Base-by-base conservation (phyloP, 108 stramenopile species). In the Stephanodiscus triporus region DNA sequence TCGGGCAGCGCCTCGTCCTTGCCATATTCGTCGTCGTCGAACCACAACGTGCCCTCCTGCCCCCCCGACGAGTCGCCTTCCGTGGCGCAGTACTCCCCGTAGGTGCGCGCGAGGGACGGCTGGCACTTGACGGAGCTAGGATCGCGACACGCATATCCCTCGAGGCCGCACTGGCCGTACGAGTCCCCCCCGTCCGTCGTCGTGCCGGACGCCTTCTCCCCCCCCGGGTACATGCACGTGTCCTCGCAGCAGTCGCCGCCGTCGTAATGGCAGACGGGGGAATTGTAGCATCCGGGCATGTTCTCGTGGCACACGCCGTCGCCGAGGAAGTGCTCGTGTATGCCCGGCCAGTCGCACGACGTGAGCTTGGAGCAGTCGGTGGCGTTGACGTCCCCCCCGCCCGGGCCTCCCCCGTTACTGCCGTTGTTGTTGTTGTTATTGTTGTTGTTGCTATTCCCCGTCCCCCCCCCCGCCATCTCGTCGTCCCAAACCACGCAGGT, bases 211-310 rank as follows among this genome's bases (percentile, higher is more conserved):
- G 17, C 64, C 59, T 70, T 60, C 48, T 1, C 5, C 27, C 16
- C 53, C 0, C 73, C 72, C 9, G 62, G 67, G 51, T 77, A 77
- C 0, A 22, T 5, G 68, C 91, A 95, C 10, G 89, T 88, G 53
- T 91, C 93, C 64, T 89, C 82, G 62, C 96, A 97, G 64, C 96
- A 97, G 82, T 97, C 96, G 9, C 96, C 96, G 2, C 91, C 92
- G 55, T 97, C 96, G 50, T 72, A 97, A 14, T 77, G 77, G 68
- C 96, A 97, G 40, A 91, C 80, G 9, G 68, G 84, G 16, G 91
- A 86, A 80, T 97, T 97, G 89, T 97, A 97, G 70, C 94, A 95
- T 10, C 95, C 95, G 48, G 85, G 81, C 49, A 92, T 72, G 55
- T 84, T 68, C 45, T 94, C 91, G 70, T 96, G 89, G 64, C 95